phyloP scores from a whole-genome alignment of 306 rosid species.

The Lotus japonicus region DNA sequence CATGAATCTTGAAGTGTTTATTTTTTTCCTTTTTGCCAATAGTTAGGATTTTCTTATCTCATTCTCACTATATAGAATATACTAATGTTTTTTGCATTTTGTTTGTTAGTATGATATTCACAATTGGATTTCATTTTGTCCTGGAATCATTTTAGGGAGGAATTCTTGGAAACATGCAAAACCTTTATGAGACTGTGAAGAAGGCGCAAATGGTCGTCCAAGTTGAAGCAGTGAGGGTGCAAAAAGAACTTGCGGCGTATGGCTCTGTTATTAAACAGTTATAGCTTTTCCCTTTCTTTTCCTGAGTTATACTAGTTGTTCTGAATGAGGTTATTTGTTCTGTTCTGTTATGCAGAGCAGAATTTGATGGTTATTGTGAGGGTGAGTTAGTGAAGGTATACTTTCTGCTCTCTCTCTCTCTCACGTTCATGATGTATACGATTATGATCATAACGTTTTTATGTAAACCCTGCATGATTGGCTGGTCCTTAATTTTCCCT shows the following conservation, averaged over 20 bases:
- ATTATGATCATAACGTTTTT: neutral
- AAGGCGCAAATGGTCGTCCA: constrained; percentile 90
- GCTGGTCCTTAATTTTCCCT: constrained; percentile 2
- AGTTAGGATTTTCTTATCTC: neutral
- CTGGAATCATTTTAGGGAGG: constrained; percentile 54
- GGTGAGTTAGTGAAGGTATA: constrained; percentile 82
- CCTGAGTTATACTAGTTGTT: neutral
- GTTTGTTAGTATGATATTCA: constrained; percentile 10
- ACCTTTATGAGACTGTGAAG: constrained; percentile 76
- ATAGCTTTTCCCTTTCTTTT: neutral
- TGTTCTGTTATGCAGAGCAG: constrained; percentile 62
- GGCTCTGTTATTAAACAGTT: constrained; percentile 18
- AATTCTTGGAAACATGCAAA: constrained; percentile 77
- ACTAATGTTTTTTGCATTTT: neutral
- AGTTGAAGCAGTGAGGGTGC: constrained; percentile 86
- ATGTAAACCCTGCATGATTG: neutral
- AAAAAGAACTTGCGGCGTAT: constrained; percentile 80
- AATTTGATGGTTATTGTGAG: constrained; percentile 92
- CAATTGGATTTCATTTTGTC: neutral
- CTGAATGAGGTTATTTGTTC: constrained; percentile 1
- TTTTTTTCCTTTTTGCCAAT: neutral
- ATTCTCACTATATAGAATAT: neutral
- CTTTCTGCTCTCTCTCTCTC: neutral
- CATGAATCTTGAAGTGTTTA: neutral
- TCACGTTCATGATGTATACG: neutral